Conservation (phyloP, 192 early-diverging fungal genomes). For the Phlyctochytrium bullatum region DNA sequence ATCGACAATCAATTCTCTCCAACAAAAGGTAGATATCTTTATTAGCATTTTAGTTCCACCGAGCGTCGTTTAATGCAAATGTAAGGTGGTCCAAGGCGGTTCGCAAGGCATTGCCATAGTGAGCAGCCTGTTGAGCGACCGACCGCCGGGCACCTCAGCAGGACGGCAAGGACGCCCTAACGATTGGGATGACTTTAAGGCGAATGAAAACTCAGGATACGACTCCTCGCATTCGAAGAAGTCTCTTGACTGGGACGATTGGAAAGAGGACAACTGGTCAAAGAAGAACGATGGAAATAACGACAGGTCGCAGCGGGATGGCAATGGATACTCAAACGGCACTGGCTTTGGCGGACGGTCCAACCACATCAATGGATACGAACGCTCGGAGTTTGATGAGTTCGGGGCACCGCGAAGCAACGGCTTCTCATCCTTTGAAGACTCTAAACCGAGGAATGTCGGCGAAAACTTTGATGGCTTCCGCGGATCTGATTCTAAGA, state of each 20-base stretch:
- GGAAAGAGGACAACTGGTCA: neutral
- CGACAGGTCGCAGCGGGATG: no score
- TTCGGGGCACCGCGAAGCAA: neutral
- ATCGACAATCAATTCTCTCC: constrained; percentile 29
- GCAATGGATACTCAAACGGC: neutral
- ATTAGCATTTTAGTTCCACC: no score
- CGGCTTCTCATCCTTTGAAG: neutral
- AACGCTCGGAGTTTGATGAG: neutral
- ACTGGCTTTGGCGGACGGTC: no score
- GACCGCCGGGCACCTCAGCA: constrained; percentile 1
- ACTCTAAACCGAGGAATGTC: neutral
- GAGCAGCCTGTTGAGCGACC: constrained; percentile 27
- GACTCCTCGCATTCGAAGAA: no score
- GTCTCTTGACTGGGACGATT: neutral
- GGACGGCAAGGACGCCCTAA: neutral
- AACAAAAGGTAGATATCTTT: constrained; percentile 25
- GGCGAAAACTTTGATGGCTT: no score
- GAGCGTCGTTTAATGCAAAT: neutral
- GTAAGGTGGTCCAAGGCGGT: constrained; percentile 30
- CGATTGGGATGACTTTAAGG: neutral
- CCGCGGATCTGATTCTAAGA: no score
- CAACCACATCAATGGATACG: neutral
- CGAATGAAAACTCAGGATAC: neutral
- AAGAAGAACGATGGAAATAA: neutral
- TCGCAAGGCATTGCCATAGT: constrained; percentile 36